Base-by-base conservation (phyloP, 257 asterid genomes). In the Plantago major region DNA sequence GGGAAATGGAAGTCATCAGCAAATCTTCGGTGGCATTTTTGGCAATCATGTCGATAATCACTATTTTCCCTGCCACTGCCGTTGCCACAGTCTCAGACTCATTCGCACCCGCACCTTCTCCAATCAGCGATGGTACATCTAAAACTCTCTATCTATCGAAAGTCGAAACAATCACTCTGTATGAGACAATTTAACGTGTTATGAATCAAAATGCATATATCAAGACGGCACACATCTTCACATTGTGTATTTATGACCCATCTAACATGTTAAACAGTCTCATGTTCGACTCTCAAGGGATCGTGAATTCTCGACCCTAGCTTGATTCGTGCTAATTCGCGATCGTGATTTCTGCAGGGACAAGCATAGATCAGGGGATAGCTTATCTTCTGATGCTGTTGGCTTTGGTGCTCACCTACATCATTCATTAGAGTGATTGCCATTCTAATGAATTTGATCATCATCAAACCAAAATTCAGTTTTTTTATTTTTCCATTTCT, bases 331-430 rank as follows among this genome's bases (percentile, higher is more conserved):
- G n/a, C n/a, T n/a, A n/a, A n/a, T n/a, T 28, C 30, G 10, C 14
- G 13, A 11, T 26, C 9, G 0, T 26, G 3, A 16, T 14, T 19
- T 22, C 19, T 26, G 42, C 55, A 78, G 78, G 78, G 33, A 71
- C 73, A 16, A 46, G 78, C 55, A 71, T 74, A 59, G 78, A 78
- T 61, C 80, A 74, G 52, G 83, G 83, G 8, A 71, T 78, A 50
- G 83, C 80, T 9, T 74, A 67, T 51, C 60, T 65, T 30, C 61
- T 78, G 33, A 71, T 78, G 80, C 58, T 71, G 44, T 18, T 71
- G 68, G 83, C 83, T 55, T 67, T 78, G 68, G 75, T 53, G 50
- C 60, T 78, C 6, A 74, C 80, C 1, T 78, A 78, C 44, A 60
- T 74, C n/a, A 72, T 78, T 55, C 83, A 75, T 50, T 66, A 66